These are phyloP conservation scores for Capniomyces stellatus DNA, from an alignment of 371 early-diverging fungal genomes.

Conservation along the genomic window DNA sequence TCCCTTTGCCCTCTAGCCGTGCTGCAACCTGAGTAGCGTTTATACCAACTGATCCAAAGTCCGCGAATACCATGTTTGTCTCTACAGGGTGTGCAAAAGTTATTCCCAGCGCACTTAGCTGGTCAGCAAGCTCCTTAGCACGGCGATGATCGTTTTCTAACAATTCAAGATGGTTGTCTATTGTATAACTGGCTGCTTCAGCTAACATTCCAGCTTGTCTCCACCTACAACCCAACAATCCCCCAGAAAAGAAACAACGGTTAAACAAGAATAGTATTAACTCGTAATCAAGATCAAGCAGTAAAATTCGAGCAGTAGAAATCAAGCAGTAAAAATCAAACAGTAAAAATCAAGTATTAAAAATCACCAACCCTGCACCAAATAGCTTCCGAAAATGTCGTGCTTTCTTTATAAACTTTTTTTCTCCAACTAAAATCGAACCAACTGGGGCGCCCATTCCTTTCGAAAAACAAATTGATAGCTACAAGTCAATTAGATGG, in stretches of 20 bases:
- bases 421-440: constrained; percentile 55
- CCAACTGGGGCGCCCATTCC: constrained; percentile 81
- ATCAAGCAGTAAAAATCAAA: background rate
- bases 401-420: constrained; percentile 54
- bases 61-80: constrained; percentile 82
- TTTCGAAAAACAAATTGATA: constrained; percentile 58
- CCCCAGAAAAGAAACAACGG: too few relatives aligned
- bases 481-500: background rate
- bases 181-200: constrained; percentile 51
- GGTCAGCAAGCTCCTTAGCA: constrained; percentile 41
- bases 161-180: constrained; percentile 40
- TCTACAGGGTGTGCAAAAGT: constrained; percentile 43
- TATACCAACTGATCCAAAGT: constrained; percentile 5
- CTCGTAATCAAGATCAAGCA: too few relatives aligned
- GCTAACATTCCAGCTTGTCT: constrained; percentile 71
- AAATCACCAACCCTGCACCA: constrained; percentile 35
- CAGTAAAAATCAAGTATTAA: background rate
- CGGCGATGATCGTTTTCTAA: constrained; percentile 47
- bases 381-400: constrained; percentile 71
- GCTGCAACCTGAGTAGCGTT: constrained; percentile 14
- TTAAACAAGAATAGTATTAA: too few relatives aligned
- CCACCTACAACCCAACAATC: constrained; percentile 66
- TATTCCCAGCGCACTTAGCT: constrained; percentile 40
- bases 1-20: constrained; percentile 29
- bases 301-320: too few relatives aligned